Evolutionary conservation across 2,329 filamentous ascomycete species (phyloP).

Genomic region (Colletotrichum sp.): DNA sequence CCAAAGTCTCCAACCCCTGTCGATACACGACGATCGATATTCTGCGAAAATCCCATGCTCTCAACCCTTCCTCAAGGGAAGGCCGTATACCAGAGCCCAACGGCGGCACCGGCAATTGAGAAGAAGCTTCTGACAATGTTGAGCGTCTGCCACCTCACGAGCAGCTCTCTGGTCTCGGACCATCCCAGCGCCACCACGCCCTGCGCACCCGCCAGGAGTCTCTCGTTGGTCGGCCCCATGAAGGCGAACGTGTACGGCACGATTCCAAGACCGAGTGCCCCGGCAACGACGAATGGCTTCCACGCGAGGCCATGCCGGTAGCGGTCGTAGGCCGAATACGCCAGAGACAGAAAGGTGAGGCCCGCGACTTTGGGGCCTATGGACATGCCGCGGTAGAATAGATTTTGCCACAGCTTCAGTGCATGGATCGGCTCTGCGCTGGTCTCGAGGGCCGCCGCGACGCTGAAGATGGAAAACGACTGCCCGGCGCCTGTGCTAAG

Average conservation of each 20-base stretch:
- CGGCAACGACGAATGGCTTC: slow-evolving; percentile 37
- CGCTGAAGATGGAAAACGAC: slow-evolving; percentile 37
- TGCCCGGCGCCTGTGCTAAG: slow-evolving; percentile 37
- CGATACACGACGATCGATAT: not conserved
- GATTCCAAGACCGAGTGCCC: slow-evolving; percentile 37
- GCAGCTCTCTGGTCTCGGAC: slow-evolving; percentile 9
- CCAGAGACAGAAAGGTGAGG: slow-evolving; percentile 36
- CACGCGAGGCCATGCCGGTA: slow-evolving; percentile 31
- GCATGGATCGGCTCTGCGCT: slow-evolving; percentile 32
- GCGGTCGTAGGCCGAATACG: slow-evolving; percentile 40
- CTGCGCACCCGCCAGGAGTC: slow-evolving; percentile 28
- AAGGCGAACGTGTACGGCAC: slow-evolving; percentile 43
- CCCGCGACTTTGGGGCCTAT: slow-evolving; percentile 41
- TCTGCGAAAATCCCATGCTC: not conserved
- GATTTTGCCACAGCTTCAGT: slow-evolving; percentile 39
- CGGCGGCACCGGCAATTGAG: slow-evolving; percentile 3
- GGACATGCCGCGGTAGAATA: slow-evolving; percentile 40
- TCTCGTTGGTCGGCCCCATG: slow-evolving; percentile 41
- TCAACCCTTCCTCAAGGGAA: not conserved
- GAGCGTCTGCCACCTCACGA: slow-evolving; percentile 19
- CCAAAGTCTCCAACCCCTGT: not conserved
- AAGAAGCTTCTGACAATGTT: slow-evolving; percentile 15
- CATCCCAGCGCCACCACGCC: slow-evolving; percentile 4
- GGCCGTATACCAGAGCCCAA: slow-evolving; percentile 12
- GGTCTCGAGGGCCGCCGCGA: slow-evolving; percentile 33